Conservation (phyloP, 179 eudicot species). For the Camellia oleifera region DNA sequence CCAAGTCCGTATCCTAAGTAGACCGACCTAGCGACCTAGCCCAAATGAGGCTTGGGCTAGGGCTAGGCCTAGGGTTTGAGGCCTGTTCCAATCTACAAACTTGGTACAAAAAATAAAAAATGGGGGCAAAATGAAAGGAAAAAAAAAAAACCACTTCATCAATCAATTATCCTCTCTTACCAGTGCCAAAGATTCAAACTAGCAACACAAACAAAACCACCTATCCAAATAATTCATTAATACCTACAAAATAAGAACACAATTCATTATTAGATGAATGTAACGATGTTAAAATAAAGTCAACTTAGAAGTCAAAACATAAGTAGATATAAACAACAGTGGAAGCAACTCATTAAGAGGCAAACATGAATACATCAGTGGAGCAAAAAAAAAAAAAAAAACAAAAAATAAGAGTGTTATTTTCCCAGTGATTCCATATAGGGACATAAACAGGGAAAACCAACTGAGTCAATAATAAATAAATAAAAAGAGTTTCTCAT, state of each 20-base stretch:
- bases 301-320: too few relatives aligned
- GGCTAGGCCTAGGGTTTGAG: too few relatives aligned
- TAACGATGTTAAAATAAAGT: too few relatives aligned
- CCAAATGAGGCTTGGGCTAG: too few relatives aligned
- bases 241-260: not conserved
- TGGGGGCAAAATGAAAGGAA: too few relatives aligned
- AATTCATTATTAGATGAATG: too few relatives aligned
- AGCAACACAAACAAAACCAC: not conserved
- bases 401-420: not conserved
- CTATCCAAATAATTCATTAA: not conserved
- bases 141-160: not conserved
- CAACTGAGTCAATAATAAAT: not conserved
- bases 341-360: too few relatives aligned
- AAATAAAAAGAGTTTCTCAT: not conserved
- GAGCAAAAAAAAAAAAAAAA: not conserved
- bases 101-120: too few relatives aligned
- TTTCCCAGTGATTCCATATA: conserved; percentile 4
- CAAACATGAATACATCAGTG: not conserved
- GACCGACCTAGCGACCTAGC: too few relatives aligned
- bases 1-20: too few relatives aligned
- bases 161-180: not conserved
- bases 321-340: too few relatives aligned
- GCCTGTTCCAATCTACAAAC: too few relatives aligned
- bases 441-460: not conserved
- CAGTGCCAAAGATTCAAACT: not conserved